phyloP scores from a whole-genome alignment of 495 filamentous ascomycete genomes.

The Podospora comata region DNA sequence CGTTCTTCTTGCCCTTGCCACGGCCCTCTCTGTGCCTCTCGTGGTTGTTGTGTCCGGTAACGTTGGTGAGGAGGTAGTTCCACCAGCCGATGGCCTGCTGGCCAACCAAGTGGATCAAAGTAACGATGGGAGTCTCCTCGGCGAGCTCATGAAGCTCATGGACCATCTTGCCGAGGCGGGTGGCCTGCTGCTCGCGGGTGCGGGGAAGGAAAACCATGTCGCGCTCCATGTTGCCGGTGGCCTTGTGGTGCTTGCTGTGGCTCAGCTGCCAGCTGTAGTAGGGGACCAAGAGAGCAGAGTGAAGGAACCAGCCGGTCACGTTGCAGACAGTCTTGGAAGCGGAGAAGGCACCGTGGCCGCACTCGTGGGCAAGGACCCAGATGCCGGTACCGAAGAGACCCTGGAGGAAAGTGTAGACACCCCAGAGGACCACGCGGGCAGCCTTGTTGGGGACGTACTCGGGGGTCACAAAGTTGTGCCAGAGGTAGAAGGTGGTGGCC shows the following conservation, averaged over 20 bases:
- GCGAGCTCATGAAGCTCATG: constrained; percentile 83
- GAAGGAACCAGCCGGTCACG: constrained; percentile 78
- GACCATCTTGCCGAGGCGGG: constrained; percentile 61
- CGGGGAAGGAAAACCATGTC: constrained; percentile 97
- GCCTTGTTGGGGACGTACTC: constrained; percentile 58
- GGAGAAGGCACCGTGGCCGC: constrained; percentile 85
- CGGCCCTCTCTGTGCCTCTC: constrained; percentile 77
- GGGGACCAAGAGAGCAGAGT: constrained; percentile 77
- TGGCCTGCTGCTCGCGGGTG: constrained; percentile 72
- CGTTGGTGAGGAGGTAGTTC: constrained; percentile 80
- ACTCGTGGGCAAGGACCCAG: constrained; percentile 87
- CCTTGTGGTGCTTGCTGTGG: constrained; percentile 93
- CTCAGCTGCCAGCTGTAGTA: constrained; percentile 95
- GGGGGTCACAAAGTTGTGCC: constrained; percentile 60
- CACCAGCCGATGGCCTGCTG: constrained; percentile 93
- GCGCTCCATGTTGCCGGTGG: constrained; percentile 89
- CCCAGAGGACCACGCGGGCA: constrained; percentile 59
- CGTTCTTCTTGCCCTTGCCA: constrained; percentile 86
- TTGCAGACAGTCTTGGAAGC: constrained; percentile 77
- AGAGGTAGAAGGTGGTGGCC: constrained; percentile 62
- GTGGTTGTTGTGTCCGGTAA: constrained; percentile 93
- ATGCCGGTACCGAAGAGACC: constrained; percentile 75
- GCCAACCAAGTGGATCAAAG: constrained; percentile 62
- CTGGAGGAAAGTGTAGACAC: constrained; percentile 66
- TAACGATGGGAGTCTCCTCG: constrained; percentile 91